Evolutionary conservation across 331 rosid genomes (phyloP).

Genomic region (Pyrus hybrid): DNA sequence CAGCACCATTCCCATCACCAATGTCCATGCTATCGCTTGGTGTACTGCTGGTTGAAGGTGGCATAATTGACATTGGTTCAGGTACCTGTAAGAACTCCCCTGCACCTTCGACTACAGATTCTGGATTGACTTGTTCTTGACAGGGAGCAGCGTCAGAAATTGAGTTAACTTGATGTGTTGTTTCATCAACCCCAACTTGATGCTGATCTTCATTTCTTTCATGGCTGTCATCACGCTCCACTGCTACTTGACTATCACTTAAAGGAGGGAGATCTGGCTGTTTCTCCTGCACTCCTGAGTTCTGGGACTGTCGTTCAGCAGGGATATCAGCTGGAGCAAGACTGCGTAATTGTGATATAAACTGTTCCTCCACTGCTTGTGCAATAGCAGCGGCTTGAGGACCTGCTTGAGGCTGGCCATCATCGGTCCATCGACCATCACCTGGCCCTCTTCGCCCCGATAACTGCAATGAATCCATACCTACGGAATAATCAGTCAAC

Average conservation of each 20-base stretch:
- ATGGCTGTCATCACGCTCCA: constrained; percentile 35
- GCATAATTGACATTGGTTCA: constrained; percentile 66
- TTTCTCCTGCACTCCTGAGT: constrained; percentile 54
- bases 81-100: constrained; percentile 39
- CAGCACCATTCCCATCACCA: constrained; percentile 44
- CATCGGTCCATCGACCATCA: constrained; percentile 99
- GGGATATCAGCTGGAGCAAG: constrained; percentile 46
- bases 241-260: constrained; percentile 44
- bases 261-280: constrained; percentile 53
- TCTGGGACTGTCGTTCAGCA: constrained; percentile 48
- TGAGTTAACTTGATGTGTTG: constrained; percentile 30
- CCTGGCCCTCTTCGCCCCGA: constrained; percentile 80
- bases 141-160: constrained; percentile 32
- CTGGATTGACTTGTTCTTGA: constrained; percentile 52
- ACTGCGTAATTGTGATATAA: constrained; percentile 51
- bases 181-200: constrained; percentile 53
- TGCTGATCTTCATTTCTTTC: constrained; percentile 57
- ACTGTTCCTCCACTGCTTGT: constrained; percentile 85
- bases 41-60: constrained; percentile 41
- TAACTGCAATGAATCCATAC: constrained; percentile 82
- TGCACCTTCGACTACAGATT: constrained; percentile 37
- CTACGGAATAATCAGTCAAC: constrained; percentile 88
- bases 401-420: constrained; percentile 92
- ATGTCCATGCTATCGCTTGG: constrained; percentile 51
- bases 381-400: constrained; percentile 83